Conservation (phyloP, 73 alveolate species). For the Tetrahymena elliotti region DNA sequence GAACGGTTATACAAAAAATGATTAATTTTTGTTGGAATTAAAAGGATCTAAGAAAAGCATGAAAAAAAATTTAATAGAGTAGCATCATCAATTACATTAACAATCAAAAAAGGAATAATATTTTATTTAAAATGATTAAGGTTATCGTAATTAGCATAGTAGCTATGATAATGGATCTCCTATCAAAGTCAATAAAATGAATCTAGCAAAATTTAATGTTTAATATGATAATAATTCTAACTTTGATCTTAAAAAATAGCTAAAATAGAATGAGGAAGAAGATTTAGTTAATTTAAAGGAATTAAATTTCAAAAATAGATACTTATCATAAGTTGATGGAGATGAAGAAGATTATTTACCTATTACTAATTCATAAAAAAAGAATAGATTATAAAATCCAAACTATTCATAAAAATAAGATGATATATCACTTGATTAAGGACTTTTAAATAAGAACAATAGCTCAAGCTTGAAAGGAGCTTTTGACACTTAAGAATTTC, state of each 20-base stretch:
- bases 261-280: background rate
- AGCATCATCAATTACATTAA: background rate
- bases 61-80: background rate
- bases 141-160: background rate
- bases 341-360: background rate
- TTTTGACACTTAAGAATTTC: background rate
- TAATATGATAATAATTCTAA: background rate
- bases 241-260: background rate
- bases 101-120: background rate
- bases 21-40: background rate
- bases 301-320: background rate
- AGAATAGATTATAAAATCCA: background rate
- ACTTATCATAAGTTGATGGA: background rate
- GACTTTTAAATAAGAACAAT: background rate
- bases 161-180: background rate
- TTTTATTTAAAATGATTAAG: background rate
- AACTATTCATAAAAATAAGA: background rate
- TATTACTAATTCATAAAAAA: background rate
- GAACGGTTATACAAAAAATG: background rate
- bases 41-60: background rate
- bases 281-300: background rate
- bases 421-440: background rate
- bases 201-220: background rate
- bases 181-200: background rate
- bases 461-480: background rate